Conservation (phyloP, 805 yeast species). For the Ogataea trehalophila region DNA sequence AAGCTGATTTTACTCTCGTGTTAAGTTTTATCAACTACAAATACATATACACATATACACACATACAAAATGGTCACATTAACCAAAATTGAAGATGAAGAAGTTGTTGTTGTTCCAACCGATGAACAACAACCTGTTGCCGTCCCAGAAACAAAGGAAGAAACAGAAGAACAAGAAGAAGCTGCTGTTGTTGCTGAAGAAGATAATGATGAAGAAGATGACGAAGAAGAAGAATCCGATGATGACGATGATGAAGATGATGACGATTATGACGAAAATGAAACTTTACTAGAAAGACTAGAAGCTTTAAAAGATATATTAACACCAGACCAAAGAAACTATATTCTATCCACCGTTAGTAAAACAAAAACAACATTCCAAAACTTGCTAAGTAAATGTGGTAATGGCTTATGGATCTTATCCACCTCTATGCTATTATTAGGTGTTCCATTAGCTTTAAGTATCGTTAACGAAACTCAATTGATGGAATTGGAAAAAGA, state of each 20-base stretch:
- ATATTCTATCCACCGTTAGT: conserved; percentile 26
- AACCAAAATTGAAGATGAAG: conserved; percentile 63
- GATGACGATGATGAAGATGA: conserved; percentile 52
- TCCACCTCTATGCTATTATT: conserved; percentile 79
- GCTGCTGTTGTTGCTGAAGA: conserved; percentile 15
- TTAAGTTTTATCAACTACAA: background rate
- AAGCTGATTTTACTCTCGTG: too few species aligned
- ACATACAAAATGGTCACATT: conserved; percentile 59
- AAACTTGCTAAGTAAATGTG: conserved; percentile 53
- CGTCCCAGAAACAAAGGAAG: conserved; percentile 2
- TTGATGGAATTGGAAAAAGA: conserved; percentile 91
- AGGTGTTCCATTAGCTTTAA: conserved; percentile 89
- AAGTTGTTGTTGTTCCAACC: background rate
- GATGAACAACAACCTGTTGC: background rate
- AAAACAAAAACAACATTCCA: conserved; percentile 38
- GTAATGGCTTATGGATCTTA: conserved; percentile 77
- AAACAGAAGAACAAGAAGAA: conserved; percentile 19
- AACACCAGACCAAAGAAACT: conserved; percentile 78
- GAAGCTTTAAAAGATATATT: conserved; percentile 88
- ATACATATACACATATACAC: background rate
- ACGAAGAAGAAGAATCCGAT: conserved; percentile 31
- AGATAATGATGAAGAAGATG: conserved; percentile 25
- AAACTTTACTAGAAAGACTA: conserved; percentile 81
- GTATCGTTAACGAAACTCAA: conserved; percentile 90
- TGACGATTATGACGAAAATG: conserved; percentile 78